These are phyloP conservation scores for Amaranthus cruentus DNA, from an alignment of 148 eudicot species.

Conservation along the genomic window DNA sequence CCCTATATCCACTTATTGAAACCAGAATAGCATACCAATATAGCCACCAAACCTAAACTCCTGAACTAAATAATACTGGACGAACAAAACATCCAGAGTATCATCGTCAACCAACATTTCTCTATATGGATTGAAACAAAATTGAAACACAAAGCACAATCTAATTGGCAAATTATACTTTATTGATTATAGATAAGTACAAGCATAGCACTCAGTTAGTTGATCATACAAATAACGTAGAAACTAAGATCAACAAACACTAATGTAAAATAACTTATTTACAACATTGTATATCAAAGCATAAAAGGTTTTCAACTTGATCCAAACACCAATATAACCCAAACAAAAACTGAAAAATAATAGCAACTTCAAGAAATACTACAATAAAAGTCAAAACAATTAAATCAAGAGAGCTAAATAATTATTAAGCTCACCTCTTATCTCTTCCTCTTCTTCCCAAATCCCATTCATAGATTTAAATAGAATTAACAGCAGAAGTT, in stretches of 20 bases:
- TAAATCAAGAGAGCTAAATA: not conserved
- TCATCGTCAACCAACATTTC: too few species aligned
- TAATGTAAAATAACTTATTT: not conserved
- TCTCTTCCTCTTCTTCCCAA: not conserved
- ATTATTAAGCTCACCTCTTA: slow-evolving; percentile 6
- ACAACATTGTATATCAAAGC: not conserved
- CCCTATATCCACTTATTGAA: not conserved
- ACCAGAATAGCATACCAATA: not conserved
- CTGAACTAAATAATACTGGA: not conserved
- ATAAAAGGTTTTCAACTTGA: not conserved
- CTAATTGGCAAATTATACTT: not conserved
- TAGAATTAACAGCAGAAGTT: slow-evolving; percentile 23
- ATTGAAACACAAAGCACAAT: not conserved
- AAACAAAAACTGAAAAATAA: not conserved
- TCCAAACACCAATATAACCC: not conserved
- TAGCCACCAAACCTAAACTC: not conserved
- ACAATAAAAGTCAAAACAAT: not conserved
- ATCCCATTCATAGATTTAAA: not conserved
- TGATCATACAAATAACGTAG: not conserved
- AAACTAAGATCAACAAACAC: not conserved
- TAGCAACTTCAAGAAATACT: not conserved
- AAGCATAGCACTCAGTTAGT: not conserved
- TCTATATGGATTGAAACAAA: not conserved
- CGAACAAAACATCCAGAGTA: too few species aligned
- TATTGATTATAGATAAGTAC: not conserved